Percentiles rank a stretch among this genome's conserved stretches.
phyloP scores from a whole-genome alignment of 2,329 filamentous ascomycete genomes.

The Colletotrichum orbiculare region DNA sequence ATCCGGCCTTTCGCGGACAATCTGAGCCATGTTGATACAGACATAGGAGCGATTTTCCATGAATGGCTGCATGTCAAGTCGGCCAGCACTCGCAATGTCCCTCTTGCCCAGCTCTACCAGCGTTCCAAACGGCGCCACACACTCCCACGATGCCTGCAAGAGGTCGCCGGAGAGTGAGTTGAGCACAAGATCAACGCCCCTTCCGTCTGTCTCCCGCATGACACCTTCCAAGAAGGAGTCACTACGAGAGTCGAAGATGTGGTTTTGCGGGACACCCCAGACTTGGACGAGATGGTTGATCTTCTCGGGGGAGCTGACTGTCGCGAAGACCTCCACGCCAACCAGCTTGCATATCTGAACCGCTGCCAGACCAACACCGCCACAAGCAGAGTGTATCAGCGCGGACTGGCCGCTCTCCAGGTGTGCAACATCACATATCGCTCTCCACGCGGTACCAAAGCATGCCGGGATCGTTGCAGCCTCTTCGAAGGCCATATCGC shows the following conservation, averaged over 20 bases:
- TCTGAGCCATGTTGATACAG: conserved; percentile 45
- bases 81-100: conserved; percentile 52
- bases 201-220: conserved; percentile 41
- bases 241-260: conserved; percentile 48
- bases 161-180: conserved; percentile 56
- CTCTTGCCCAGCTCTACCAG: conserved; percentile 59
- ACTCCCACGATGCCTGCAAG: conserved; percentile 55
- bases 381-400: conserved; percentile 28
- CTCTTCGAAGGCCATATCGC: conserved; percentile 34
- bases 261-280: conserved; percentile 46
- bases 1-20: too few species aligned
- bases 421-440: background rate
- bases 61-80: conserved; percentile 59
- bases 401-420: conserved; percentile 36
- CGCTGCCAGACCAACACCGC: conserved; percentile 8
- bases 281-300: conserved; percentile 43
- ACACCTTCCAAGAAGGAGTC: conserved; percentile 45
- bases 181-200: conserved; percentile 52
- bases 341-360: conserved; percentile 16
- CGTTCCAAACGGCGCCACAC: conserved; percentile 55
- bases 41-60: conserved; percentile 47
- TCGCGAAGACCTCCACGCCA: conserved; percentile 45
- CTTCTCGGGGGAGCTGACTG: conserved; percentile 51
- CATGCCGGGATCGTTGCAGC: conserved; percentile 45
- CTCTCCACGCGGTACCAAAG: conserved; percentile 1